Conservation (phyloP, 2,329 filamentous ascomycete genomes). For the Colletotrichum scovillei region DNA sequence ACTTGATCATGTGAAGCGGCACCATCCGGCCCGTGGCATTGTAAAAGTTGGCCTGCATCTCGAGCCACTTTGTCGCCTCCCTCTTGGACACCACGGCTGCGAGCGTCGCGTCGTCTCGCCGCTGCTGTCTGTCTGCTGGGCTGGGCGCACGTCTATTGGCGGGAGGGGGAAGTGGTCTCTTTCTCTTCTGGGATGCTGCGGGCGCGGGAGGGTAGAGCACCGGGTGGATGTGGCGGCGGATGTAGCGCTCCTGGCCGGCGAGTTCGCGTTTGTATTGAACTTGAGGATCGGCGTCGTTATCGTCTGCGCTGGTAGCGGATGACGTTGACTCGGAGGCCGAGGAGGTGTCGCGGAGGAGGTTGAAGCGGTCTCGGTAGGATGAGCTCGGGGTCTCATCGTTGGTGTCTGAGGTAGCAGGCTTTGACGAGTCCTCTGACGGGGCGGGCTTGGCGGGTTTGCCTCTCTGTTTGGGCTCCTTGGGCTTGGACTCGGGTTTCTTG, state of each 20-base stretch:
- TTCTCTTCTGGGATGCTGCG: conserved; percentile 37
- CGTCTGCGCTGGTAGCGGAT: conserved; percentile 24
- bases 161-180: conserved; percentile 36
- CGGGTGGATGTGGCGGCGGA: conserved; percentile 44
- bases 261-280: conserved; percentile 35
- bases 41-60: conserved; percentile 57
- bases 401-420: neutral
- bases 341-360: conserved; percentile 43
- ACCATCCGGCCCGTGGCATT: conserved; percentile 56
- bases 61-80: conserved; percentile 49
- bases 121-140: conserved; percentile 15
- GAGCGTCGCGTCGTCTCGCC: conserved; percentile 48
- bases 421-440: neutral
- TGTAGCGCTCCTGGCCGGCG: conserved; percentile 43
- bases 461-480: neutral
- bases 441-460: conserved; percentile 28
- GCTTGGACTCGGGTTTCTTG: conserved; percentile 17
- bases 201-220: conserved; percentile 45
- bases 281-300: conserved; percentile 27
- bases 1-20: conserved; percentile 49
- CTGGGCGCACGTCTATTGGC: conserved; percentile 20
- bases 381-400: conserved; percentile 32
- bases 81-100: conserved; percentile 48
- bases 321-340: conserved; percentile 38
- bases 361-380: conserved; percentile 11